Evolutionary conservation across 257 asterid genomes (phyloP).

Genomic region (Solanum pinnatisectum): DNA sequence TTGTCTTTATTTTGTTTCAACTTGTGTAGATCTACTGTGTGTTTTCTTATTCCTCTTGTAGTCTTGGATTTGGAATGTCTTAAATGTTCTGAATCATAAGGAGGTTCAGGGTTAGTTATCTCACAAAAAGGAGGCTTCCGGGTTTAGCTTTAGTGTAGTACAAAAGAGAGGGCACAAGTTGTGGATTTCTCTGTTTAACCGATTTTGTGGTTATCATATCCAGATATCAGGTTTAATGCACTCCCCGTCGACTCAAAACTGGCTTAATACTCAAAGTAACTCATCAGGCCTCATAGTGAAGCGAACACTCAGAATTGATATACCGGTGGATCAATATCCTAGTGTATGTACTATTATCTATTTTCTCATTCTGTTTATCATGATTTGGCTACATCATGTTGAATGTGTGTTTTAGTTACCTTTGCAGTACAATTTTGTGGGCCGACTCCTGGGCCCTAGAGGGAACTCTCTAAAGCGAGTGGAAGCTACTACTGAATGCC

Average conservation of each 20-base stretch:
- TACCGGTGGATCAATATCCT: slow-evolving; percentile 92
- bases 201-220: slow-evolving; percentile 20
- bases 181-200: slow-evolving; percentile 20
- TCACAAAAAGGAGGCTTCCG: not conserved
- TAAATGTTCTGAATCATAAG: not conserved
- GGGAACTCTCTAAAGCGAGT: slow-evolving; percentile 97
- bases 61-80: not conserved
- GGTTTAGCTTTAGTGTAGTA: not conserved
- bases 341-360: slow-evolving; percentile 32
- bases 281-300: slow-evolving; percentile 86
- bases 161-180: not conserved
- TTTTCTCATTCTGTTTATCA: slow-evolving; percentile 3
- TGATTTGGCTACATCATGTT: not conserved
- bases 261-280: slow-evolving; percentile 88
- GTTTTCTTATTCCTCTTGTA: not conserved
- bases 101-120: not conserved
- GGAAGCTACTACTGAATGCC: slow-evolving; percentile 92
- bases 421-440: slow-evolving; percentile 90
- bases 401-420: not conserved
- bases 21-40: not conserved
- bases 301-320: slow-evolving; percentile 83
- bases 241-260: slow-evolving; percentile 62
- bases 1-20: not conserved
- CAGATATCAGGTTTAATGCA: slow-evolving; percentile 87
- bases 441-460: slow-evolving; percentile 99